Conservation (phyloP, 2,329 filamentous ascomycete genomes). For the Phyllosticta ampelicida region DNA sequence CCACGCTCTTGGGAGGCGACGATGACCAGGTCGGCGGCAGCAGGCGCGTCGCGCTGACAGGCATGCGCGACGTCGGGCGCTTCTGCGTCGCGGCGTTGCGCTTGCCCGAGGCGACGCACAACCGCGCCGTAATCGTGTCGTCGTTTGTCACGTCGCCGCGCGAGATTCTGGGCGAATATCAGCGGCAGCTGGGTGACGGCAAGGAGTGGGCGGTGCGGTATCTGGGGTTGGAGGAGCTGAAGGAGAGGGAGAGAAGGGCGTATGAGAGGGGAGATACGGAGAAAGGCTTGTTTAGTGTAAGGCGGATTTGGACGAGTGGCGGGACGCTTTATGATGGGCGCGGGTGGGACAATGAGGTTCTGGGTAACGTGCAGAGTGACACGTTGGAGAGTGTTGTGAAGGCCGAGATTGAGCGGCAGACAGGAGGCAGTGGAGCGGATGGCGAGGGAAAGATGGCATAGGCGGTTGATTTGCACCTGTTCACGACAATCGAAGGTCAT, state of each 20-base stretch:
- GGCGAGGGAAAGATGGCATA: neutral
- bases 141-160: slow-evolving; percentile 58
- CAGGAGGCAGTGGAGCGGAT: neutral
- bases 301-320: slow-evolving; percentile 63
- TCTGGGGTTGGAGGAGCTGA: slow-evolving; percentile 44
- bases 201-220: slow-evolving; percentile 42
- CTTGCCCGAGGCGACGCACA: slow-evolving; percentile 43
- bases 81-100: slow-evolving; percentile 52
- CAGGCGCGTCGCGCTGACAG: neutral
- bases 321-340: slow-evolving; percentile 52
- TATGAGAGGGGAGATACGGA: slow-evolving; percentile 35
- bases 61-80: neutral
- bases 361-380: neutral
- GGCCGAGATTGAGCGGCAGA: neutral
- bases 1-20: slow-evolving; percentile 45
- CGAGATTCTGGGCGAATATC: slow-evolving; percentile 54
- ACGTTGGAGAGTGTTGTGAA: neutral
- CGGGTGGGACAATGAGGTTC: slow-evolving; percentile 46
- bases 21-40: neutral
- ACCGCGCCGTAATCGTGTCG: slow-evolving; percentile 54
- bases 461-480: no score
- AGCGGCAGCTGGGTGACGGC: slow-evolving; percentile 49
- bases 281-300: slow-evolving; percentile 45
- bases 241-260: slow-evolving; percentile 46
- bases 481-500: no score